Evolutionary conservation across 352 stramenopile genomes (phyloP).

Genomic region (Aphanomyces cochlioides): DNA sequence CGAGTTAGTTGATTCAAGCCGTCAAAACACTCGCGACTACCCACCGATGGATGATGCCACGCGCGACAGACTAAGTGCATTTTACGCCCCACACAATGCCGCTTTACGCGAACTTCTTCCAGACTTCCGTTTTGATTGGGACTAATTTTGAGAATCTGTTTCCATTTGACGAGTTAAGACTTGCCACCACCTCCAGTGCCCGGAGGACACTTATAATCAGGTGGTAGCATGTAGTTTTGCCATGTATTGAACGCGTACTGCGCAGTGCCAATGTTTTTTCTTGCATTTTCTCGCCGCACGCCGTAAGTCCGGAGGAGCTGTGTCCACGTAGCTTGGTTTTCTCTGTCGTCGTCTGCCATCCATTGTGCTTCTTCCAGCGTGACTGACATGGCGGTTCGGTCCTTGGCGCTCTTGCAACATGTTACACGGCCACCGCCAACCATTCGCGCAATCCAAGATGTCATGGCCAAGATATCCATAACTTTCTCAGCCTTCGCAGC

Average conservation of each 20-base stretch:
- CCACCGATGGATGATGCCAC: constrained; percentile 39
- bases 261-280: constrained; percentile 83
- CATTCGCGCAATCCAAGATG: constrained; percentile 58
- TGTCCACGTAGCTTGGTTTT: constrained; percentile 39
- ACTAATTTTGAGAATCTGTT: background rate
- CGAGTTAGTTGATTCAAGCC: constrained; percentile 42
- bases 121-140: constrained; percentile 13
- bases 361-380: constrained; percentile 90
- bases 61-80: constrained; percentile 41
- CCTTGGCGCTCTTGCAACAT: constrained; percentile 97
- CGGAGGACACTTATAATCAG: constrained; percentile 59
- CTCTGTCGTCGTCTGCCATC: constrained; percentile 30
- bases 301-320: constrained; percentile 66
- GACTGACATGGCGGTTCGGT: constrained; percentile 96
- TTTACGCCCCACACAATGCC: constrained; percentile 71
- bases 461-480: constrained; percentile 77
- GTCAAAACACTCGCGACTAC: constrained; percentile 70
- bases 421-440: constrained; percentile 90
- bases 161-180: constrained; percentile 31
- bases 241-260: constrained; percentile 81
- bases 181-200: constrained; percentile 67
- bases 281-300: constrained; percentile 75
- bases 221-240: constrained; percentile 79
- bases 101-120: constrained; percentile 51
- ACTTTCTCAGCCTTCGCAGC: constrained; percentile 45